phyloP scores from a whole-genome alignment of 2,329 filamentous ascomycete genomes.

The Ophiocordyceps australis region DNA sequence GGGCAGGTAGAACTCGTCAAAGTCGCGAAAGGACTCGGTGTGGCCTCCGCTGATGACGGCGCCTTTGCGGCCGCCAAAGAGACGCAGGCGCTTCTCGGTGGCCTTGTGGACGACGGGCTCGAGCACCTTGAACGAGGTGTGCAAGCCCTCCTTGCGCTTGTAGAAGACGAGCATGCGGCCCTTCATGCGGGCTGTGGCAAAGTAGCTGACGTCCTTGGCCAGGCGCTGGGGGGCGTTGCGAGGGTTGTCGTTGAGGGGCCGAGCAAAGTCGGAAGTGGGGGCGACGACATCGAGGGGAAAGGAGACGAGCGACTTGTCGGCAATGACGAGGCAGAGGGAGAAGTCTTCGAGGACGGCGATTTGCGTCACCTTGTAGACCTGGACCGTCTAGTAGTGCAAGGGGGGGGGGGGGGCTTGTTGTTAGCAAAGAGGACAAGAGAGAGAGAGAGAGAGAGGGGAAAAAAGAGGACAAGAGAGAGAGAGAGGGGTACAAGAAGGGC shows the following conservation, averaged over 20 bases:
- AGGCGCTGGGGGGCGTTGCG: slow-evolving; percentile 84
- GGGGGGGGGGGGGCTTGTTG: no score
- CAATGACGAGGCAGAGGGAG: slow-evolving; percentile 76
- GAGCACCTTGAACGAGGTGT: slow-evolving; percentile 90
- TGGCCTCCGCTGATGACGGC: slow-evolving; percentile 49
- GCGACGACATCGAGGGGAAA: slow-evolving; percentile 82
- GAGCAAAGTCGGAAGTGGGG: slow-evolving; percentile 41
- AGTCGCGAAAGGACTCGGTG: slow-evolving; percentile 97
- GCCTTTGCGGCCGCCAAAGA: slow-evolving; percentile 38
- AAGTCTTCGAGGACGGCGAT: slow-evolving; percentile 93
- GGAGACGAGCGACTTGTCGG: slow-evolving; percentile 79
- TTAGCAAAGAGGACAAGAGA: no score
- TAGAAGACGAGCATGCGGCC: slow-evolving; percentile 89
- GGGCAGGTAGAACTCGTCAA: slow-evolving; percentile 96
- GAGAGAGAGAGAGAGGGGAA: slow-evolving; percentile 1
- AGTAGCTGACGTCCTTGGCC: slow-evolving; percentile 88
- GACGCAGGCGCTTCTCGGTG: slow-evolving; percentile 59
- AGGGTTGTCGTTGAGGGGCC: slow-evolving; percentile 49
- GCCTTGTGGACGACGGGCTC: slow-evolving; percentile 93
- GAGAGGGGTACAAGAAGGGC: background rate
- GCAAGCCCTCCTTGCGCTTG: slow-evolving; percentile 84
- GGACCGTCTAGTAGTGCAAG: slow-evolving; percentile 73
- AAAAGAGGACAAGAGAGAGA: background rate
- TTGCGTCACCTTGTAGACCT: slow-evolving; percentile 64
- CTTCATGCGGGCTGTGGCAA: slow-evolving; percentile 92